Conservation (phyloP, 306 rosid genomes). For the Trifolium repens region DNA sequence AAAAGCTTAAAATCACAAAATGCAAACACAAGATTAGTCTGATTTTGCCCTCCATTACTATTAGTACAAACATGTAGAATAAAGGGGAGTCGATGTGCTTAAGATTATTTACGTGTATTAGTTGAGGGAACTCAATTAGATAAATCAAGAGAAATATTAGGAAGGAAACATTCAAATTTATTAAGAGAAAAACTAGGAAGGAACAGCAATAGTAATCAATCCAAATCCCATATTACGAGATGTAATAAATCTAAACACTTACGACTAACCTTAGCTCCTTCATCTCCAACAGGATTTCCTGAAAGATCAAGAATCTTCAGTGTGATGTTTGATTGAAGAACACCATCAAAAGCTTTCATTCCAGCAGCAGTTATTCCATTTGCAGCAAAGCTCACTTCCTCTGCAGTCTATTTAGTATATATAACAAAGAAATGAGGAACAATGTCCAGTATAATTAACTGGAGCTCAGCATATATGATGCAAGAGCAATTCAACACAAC, state of each 20-base stretch:
- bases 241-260: slow-evolving; percentile 31
- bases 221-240: slow-evolving; percentile 27
- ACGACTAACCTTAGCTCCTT: slow-evolving; percentile 78
- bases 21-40: background rate
- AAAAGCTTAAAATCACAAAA: background rate
- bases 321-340: slow-evolving; percentile 86
- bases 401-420: slow-evolving; percentile 68
- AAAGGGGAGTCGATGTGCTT: background rate
- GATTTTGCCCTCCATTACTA: background rate
- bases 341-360: slow-evolving; percentile 90
- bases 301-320: slow-evolving; percentile 91
- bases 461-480: too few relatives aligned
- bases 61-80: background rate
- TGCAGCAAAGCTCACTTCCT: slow-evolving; percentile 94
- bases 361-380: slow-evolving; percentile 96
- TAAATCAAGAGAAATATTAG: background rate
- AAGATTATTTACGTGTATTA: background rate
- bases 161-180: background rate
- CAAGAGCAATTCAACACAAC: too few relatives aligned
- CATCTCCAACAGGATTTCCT: slow-evolving; percentile 96
- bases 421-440: slow-evolving; percentile 5
- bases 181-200: background rate
- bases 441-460: too few relatives aligned
- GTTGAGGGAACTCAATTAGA: background rate
- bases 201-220: background rate